These are phyloP conservation scores for Paraglomus occultum DNA, from an alignment of 192 early-diverging fungal species.

Conservation along the genomic window DNA sequence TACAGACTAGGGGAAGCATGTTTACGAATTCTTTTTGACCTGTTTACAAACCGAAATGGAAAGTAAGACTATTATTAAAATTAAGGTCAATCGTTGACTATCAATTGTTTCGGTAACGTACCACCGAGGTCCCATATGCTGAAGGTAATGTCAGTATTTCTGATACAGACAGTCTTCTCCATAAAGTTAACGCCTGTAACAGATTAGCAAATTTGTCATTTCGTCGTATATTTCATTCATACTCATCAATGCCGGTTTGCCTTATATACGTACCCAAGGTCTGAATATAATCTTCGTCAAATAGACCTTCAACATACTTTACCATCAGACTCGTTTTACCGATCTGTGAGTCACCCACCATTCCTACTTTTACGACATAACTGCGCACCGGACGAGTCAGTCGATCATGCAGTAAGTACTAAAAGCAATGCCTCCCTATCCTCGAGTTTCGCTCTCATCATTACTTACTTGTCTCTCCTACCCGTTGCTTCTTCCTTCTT, in stretches of 20 bases:
- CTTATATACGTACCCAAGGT: slow-evolving; percentile 67
- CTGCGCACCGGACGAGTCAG: slow-evolving; percentile 35
- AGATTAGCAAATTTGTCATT: too few relatives aligned
- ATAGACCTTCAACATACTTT: slow-evolving; percentile 94
- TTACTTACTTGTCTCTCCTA: too few relatives aligned
- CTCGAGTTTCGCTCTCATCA: too few relatives aligned
- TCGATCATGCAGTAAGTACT: background rate
- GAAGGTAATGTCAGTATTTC: slow-evolving; percentile 91
- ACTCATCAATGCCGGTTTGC: background rate
- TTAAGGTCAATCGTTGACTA: background rate
- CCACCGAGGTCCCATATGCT: slow-evolving; percentile 98
- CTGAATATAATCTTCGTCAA: slow-evolving; percentile 94
- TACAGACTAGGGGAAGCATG: slow-evolving; percentile 96
- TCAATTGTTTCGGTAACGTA: slow-evolving; percentile 34
- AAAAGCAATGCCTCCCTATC: background rate
- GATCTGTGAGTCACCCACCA: slow-evolving; percentile 95
- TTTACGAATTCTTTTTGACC: slow-evolving; percentile 96
- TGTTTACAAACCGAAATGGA: slow-evolving; percentile 29
- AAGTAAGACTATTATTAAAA: background rate
- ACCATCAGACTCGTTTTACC: slow-evolving; percentile 98
- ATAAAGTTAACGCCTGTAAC: slow-evolving; percentile 87
- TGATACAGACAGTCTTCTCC: slow-evolving; percentile 92
- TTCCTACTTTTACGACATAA: slow-evolving; percentile 91
- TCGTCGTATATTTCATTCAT: too few relatives aligned
- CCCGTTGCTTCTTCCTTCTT: too few relatives aligned